Evolutionary conservation across 2,329 filamentous ascomycete genomes (phyloP).

Genomic region (Chlorencoelia australis): DNA sequence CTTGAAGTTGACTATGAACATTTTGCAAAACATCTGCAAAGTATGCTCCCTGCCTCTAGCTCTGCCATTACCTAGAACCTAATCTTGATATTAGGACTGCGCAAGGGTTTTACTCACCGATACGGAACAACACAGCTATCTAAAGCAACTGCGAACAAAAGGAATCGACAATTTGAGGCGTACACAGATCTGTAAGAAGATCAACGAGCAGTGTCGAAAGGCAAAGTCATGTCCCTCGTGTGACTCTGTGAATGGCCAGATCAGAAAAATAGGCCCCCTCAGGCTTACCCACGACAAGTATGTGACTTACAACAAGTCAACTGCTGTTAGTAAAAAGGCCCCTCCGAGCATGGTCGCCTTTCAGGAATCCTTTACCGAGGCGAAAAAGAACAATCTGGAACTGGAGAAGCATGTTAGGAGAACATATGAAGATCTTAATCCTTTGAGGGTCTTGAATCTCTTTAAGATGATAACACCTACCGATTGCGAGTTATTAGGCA

Average conservation of each 20-base stretch:
- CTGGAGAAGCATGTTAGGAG: slow-evolving; percentile 86
- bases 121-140: slow-evolving; percentile 61
- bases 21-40: slow-evolving; percentile 94
- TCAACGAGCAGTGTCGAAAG: slow-evolving; percentile 85
- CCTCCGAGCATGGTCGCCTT: slow-evolving; percentile 77
- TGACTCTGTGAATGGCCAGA: slow-evolving; percentile 73
- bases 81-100: slow-evolving; percentile 48
- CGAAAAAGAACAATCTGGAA: slow-evolving; percentile 68
- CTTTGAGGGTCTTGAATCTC: slow-evolving; percentile 76
- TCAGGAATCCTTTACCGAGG: slow-evolving; percentile 73
- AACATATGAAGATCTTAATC: slow-evolving; percentile 89
- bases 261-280: slow-evolving; percentile 84
- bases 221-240: slow-evolving; percentile 74
- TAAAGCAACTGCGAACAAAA: slow-evolving; percentile 72
- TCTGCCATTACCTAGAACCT: slow-evolving; percentile 10
- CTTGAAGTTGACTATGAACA: slow-evolving; percentile 82
- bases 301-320: slow-evolving; percentile 77
- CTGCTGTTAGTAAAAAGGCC: slow-evolving; percentile 71
- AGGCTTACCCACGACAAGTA: slow-evolving; percentile 95
- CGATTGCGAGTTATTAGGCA: slow-evolving; percentile 84
- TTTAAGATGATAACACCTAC: slow-evolving; percentile 78
- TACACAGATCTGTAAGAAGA: slow-evolving; percentile 74
- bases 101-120: slow-evolving; percentile 76
- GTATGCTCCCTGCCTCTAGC: slow-evolving; percentile 24
- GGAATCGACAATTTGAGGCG: slow-evolving; percentile 80